Evolutionary conservation across 352 stramenopile genomes (phyloP).

Genomic region (Phytophthora chlamydospora): DNA sequence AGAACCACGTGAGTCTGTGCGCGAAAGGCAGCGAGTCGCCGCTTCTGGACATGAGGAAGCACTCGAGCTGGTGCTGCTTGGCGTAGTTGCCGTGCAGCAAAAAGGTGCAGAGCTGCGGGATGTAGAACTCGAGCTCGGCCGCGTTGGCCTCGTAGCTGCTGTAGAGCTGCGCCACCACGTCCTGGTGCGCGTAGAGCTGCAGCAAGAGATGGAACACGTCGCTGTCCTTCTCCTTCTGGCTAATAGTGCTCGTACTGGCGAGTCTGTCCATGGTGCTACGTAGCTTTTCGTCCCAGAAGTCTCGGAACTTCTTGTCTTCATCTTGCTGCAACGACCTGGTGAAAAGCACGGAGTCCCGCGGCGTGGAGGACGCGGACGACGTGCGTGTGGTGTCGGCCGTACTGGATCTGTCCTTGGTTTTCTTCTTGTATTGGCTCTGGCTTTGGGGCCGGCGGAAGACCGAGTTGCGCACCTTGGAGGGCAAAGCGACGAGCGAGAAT

Average conservation of each 20-base stretch:
- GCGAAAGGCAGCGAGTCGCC: constrained; percentile 85
- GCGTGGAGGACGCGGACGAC: constrained; percentile 40
- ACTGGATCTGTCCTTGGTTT: constrained; percentile 39
- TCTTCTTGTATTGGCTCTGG: constrained; percentile 9
- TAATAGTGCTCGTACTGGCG: constrained; percentile 25
- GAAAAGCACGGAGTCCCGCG: constrained; percentile 22
- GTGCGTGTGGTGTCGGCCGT: constrained; percentile 36
- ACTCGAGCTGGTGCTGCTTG: constrained; percentile 85
- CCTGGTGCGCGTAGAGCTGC: constrained; percentile 83
- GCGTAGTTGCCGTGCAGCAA: constrained; percentile 84
- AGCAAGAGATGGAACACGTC: constrained; percentile 80
- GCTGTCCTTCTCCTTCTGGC: constrained; percentile 20
- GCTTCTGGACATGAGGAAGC: constrained; percentile 86
- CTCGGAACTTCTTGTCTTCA: constrained; percentile 74
- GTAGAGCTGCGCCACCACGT: constrained; percentile 83
- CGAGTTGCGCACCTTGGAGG: constrained; percentile 48
- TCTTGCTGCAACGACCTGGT: constrained; percentile 14
- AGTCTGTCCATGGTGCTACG: constrained; percentile 65
- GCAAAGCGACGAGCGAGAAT: constrained; percentile 55
- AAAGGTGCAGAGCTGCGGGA: constrained; percentile 90
- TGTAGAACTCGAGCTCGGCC: constrained; percentile 89
- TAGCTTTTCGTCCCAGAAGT: constrained; percentile 84
- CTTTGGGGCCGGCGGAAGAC: constrained; percentile 36
- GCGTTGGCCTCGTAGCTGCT: constrained; percentile 67
- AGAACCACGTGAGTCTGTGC: constrained; percentile 86